Evolutionary conservation across 257 asterid species (phyloP).

Genomic region (Solanum phureja): DNA sequence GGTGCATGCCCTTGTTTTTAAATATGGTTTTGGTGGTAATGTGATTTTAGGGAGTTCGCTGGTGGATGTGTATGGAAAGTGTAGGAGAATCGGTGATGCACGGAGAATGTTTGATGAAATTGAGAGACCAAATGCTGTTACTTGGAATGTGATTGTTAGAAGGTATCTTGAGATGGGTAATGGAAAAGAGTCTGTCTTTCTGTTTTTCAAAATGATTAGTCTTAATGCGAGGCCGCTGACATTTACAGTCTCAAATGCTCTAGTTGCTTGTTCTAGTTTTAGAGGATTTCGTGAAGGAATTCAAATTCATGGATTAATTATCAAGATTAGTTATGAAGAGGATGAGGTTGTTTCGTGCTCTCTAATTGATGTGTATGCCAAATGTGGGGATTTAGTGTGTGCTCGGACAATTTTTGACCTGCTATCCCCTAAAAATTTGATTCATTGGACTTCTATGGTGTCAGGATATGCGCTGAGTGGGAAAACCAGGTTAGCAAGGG

Average conservation of each 20-base stretch:
- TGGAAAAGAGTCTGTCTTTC: constrained; percentile 37
- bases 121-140: constrained; percentile 43
- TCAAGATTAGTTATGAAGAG: constrained; percentile 37
- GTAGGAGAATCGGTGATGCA: constrained; percentile 51
- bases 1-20: constrained; percentile 58
- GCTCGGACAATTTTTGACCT: constrained; percentile 39
- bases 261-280: constrained; percentile 55
- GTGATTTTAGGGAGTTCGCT: constrained; percentile 66
- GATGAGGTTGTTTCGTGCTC: constrained; percentile 58
- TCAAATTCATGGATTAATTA: constrained; percentile 61
- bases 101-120: constrained; percentile 74
- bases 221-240: constrained; percentile 41
- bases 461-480: constrained; percentile 50
- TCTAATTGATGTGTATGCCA: constrained; percentile 49
- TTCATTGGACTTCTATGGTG: constrained; percentile 53
- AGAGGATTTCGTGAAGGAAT: constrained; percentile 40
- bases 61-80: constrained; percentile 77
- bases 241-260: constrained; percentile 63
- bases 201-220: constrained; percentile 56
- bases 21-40: constrained; percentile 64
- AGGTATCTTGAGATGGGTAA: constrained; percentile 67
- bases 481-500: constrained; percentile 38
- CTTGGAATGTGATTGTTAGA: constrained; percentile 86
- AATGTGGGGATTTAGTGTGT: constrained; percentile 51
- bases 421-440: constrained; percentile 35